These are phyloP conservation scores for Anthracocystis setariae DNA, from an alignment of 1,284 basidiomycete species.

Conservation along the genomic window DNA sequence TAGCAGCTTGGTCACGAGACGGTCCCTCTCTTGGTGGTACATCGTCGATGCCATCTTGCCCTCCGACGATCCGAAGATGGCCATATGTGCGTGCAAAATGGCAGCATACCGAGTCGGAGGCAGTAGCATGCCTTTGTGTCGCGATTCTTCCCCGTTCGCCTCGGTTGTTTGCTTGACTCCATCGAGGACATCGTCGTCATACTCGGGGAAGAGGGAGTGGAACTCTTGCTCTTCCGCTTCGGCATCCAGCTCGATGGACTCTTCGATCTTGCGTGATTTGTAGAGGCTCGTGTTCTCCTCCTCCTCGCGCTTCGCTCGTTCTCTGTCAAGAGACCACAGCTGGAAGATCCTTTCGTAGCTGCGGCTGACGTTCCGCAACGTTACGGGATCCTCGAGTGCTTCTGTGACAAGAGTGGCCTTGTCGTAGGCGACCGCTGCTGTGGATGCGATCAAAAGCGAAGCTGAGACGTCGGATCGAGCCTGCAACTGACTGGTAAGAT, in stretches of 20 bases:
- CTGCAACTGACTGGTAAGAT: constrained; percentile 56
- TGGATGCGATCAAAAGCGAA: constrained; percentile 40
- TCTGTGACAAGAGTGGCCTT: constrained; percentile 19
- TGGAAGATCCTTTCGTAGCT: constrained; percentile 78
- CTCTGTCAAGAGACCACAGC: constrained; percentile 84
- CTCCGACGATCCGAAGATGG: constrained; percentile 36
- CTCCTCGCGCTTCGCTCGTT: constrained; percentile 76
- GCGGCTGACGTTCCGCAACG: constrained; percentile 40
- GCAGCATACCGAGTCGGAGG: constrained; percentile 20
- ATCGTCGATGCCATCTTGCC: constrained; percentile 7
- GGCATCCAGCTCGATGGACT: constrained; percentile 76
- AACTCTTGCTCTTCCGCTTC: constrained; percentile 81
- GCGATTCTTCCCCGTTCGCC: constrained; percentile 8
- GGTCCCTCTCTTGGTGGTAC: constrained; percentile 25
- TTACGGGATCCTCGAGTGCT: constrained; percentile 23
- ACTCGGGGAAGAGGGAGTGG: constrained; percentile 82
- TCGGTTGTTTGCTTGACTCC: constrained; percentile 2
- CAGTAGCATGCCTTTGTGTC: constrained; percentile 26
- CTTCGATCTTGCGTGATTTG: constrained; percentile 75
- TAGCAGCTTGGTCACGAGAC: constrained; percentile 33
- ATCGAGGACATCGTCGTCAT: constrained; percentile 74
- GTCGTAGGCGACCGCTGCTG: constrained; percentile 36
- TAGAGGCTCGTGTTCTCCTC: constrained; percentile 82
- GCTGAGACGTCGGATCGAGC: constrained; percentile 54
- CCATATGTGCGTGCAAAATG: constrained; percentile 50